Base-by-base conservation (phyloP, 1,139 yeast species). In the Hansenula sp. region DNA sequence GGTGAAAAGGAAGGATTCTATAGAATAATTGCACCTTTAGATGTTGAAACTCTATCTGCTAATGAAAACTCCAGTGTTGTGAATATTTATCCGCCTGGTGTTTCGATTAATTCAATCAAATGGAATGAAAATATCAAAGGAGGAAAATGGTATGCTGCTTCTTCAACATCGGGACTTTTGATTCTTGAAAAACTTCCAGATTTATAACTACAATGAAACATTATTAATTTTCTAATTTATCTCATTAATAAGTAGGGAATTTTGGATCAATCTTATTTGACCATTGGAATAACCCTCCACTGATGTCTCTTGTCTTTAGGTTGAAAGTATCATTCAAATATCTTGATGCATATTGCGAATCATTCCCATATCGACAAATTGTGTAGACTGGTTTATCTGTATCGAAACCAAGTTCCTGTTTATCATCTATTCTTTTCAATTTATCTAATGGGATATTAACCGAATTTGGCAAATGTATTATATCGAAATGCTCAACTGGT, bases 281-380 rank as follows among this genome's bases (percentile, higher is more conserved):
- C 88, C 96, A 92, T 51, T 69, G 71, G 44, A 73, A 68, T 27
- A 89, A 64, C 0, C 98, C 98, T 2, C 97, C 97, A 13, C 60
- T 66, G 6, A 92, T 68, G 57, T 92, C 97, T 42, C 66, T 70
- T 14, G 77, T 64, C 0, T 56, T 43, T 20, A 73, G 62, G 0
- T 79, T 78, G 41, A 75, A 64, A 5, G 68, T 63, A 13, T 74
- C 77, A 37, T 70, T 65, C 37, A 92, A 60, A 36, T 71, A 64
- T 44, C 69, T 63, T 0, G 86, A 79, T 0, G 96, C 95, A 17
- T 79, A 62, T 54, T 87, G 92, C 0, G 97, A 90, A 59, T 92
- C 97, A 59, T 88, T 89, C 6, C 99, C 99, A 57, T 71, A 81
- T 30, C 97, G 73, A 60, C 99, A 92, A 14, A 90, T 68, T 0